phyloP scores from a whole-genome alignment of 192 early-diverging fungal species.

The Lobulomyces angularis region DNA sequence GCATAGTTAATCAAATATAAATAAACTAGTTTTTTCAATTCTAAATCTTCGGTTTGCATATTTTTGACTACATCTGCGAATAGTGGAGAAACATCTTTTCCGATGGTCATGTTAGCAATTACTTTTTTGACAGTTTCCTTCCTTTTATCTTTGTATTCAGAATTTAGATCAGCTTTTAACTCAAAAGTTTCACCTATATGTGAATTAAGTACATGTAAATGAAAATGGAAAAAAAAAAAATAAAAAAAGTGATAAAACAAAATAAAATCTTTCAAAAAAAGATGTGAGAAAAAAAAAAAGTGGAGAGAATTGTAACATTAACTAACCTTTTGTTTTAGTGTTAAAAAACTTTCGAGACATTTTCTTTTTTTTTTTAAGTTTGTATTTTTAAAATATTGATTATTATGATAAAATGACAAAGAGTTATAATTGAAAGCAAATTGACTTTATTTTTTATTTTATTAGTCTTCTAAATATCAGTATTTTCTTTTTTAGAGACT shows the following conservation, averaged over 20 bases:
- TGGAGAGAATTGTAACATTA: not conserved
- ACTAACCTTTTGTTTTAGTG: not conserved
- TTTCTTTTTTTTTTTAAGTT: too few species aligned
- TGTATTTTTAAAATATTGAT: too few species aligned
- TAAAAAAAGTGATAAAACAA: too few species aligned
- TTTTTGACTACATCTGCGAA: slow-evolving; percentile 97
- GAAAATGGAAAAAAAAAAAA: too few species aligned
- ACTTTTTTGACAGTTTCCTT: slow-evolving; percentile 98
- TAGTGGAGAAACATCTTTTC: slow-evolving; percentile 90
- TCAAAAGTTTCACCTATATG: slow-evolving; percentile 88
- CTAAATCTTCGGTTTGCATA: slow-evolving; percentile 98
- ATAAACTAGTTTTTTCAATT: slow-evolving; percentile 96
- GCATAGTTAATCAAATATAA: slow-evolving; percentile 98
- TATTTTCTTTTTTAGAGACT: too few species aligned
- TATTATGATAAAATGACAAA: too few species aligned
- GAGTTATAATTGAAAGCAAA: too few species aligned
- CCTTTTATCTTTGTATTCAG: slow-evolving; percentile 87
- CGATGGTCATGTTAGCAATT: slow-evolving; percentile 99
- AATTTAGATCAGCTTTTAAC: slow-evolving; percentile 91
- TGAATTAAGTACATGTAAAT: not conserved
- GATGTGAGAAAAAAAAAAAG: not conserved
- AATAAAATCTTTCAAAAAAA: not conserved
- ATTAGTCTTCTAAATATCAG: too few species aligned
- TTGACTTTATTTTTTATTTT: too few species aligned
- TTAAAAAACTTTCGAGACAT: not conserved